These are phyloP conservation scores for Termitomyces sp. DNA, from an alignment of 768 basidiomycete species.

Conservation along the genomic window DNA sequence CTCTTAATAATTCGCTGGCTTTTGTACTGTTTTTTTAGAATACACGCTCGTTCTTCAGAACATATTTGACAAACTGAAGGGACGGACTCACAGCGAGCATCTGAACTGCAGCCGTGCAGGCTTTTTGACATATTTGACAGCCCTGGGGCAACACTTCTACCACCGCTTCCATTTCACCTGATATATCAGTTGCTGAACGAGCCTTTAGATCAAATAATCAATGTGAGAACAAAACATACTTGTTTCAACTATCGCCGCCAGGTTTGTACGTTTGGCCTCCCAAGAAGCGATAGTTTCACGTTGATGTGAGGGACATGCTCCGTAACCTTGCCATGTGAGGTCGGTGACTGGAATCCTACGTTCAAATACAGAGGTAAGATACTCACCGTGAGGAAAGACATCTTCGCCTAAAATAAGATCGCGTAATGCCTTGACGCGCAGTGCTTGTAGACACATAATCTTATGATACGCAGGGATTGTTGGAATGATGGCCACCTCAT, in stretches of 20 bases:
- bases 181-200: constrained; percentile 54
- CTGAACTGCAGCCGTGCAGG: constrained; percentile 56
- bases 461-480: constrained; percentile 60
- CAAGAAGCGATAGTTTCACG: constrained; percentile 40
- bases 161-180: constrained; percentile 59
- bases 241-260: constrained; percentile 46
- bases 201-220: constrained; percentile 1
- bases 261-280: constrained; percentile 42
- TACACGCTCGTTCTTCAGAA: constrained; percentile 1
- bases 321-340: constrained; percentile 40
- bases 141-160: constrained; percentile 32
- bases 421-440: constrained; percentile 48
- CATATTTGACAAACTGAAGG: not conserved
- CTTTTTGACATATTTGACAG: constrained; percentile 54
- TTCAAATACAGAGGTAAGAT: not conserved
- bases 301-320: constrained; percentile 50
- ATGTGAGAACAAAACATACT: constrained; percentile 29
- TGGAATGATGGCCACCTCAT: constrained; percentile 49
- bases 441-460: constrained; percentile 52
- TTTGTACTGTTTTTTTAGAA: constrained; percentile 49
- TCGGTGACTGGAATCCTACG: constrained; percentile 1
- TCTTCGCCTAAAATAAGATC: constrained; percentile 51
- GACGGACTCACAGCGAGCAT: constrained; percentile 57
- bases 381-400: constrained; percentile 62
- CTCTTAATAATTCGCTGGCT: constrained; percentile 48